Percentiles rank a stretch among this genome's conserved stretches.
Evolutionary conservation across 257 asterid species (phyloP).

Genomic region (Salvia splendens): DNA sequence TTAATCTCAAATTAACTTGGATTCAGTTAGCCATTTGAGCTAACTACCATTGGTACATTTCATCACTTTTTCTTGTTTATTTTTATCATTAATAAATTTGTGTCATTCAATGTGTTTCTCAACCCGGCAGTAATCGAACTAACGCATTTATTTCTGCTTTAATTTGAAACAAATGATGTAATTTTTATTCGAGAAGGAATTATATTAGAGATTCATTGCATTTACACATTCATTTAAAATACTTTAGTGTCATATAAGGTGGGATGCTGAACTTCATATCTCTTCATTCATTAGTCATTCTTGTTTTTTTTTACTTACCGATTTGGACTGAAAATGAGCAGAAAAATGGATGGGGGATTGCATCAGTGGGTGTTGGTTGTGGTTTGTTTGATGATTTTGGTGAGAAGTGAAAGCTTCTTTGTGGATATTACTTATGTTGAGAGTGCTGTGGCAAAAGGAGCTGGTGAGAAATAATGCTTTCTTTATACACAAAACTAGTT

Average conservation of each 20-base stretch:
- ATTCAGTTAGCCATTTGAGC: neutral
- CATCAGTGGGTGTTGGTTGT: constrained; percentile 36
- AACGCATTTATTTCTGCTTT: neutral
- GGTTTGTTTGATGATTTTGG: constrained; percentile 34
- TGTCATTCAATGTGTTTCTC: constrained; percentile 5
- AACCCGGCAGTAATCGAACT: neutral
- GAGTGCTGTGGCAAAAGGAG: constrained; percentile 66
- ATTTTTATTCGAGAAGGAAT: neutral
- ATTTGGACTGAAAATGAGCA: constrained; percentile 20
- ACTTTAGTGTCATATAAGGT: neutral
- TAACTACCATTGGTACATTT: neutral
- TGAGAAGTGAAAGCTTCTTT: constrained; percentile 40
- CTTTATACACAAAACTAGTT: too few species aligned
- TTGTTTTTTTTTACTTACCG: neutral
- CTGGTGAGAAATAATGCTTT: constrained; percentile 36
- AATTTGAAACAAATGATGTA: neutral
- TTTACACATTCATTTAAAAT: neutral
- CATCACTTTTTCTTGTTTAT: neutral
- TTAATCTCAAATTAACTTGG: constrained; percentile 15
- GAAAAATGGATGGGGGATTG: constrained; percentile 33
- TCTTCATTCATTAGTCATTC: neutral
- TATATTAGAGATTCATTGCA: neutral
- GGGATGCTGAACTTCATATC: neutral
- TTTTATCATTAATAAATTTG: neutral
- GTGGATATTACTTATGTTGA: constrained; percentile 52